These are phyloP conservation scores for Clavispora phyllophila DNA, from an alignment of 805 yeast genomes.

Conservation along the genomic window DNA sequence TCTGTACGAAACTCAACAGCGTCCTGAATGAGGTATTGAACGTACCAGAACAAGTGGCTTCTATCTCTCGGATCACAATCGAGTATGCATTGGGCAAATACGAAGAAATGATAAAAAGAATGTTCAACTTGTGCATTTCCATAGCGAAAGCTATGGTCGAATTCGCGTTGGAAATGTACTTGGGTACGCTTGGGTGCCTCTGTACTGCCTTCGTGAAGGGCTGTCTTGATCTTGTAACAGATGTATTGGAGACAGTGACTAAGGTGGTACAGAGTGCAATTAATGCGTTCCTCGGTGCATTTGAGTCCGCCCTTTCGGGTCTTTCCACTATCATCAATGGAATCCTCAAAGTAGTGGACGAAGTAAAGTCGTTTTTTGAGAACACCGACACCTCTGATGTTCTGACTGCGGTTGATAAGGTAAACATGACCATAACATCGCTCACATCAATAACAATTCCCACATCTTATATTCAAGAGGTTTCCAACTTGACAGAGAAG, in stretches of 20 bases:
- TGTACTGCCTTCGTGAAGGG: constrained; percentile 70
- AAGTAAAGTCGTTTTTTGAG: constrained; percentile 51
- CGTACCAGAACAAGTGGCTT: constrained; percentile 54
- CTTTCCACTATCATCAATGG: constrained; percentile 55
- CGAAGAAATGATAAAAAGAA: constrained; percentile 48
- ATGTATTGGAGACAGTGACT: constrained; percentile 61
- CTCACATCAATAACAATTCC: constrained; percentile 56
- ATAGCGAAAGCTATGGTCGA: constrained; percentile 8
- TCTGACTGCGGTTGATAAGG: constrained; percentile 50
- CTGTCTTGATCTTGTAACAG: constrained; percentile 46
- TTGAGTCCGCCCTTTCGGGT: constrained; percentile 63
- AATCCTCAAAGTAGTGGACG: constrained; percentile 41
- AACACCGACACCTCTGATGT: constrained; percentile 25
- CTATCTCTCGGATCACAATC: constrained; percentile 49
- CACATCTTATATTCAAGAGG: constrained; percentile 50
- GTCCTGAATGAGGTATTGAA: constrained; percentile 24
- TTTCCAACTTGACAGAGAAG: constrained; percentile 45
- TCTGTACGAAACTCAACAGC: constrained; percentile 47
- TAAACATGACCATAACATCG: constrained; percentile 19
- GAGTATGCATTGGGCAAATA: constrained; percentile 44
- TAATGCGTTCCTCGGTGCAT: constrained; percentile 57
- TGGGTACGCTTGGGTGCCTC: constrained; percentile 87
- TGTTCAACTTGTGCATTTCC: constrained; percentile 54
- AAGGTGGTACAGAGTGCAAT: constrained; percentile 54
- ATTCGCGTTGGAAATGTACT: constrained; percentile 45